Evolutionary conservation across 2,329 filamentous ascomycete species (phyloP), one percentile per base, ranked within the genome.

Genomic region (Huntiella decipiens): DNA sequence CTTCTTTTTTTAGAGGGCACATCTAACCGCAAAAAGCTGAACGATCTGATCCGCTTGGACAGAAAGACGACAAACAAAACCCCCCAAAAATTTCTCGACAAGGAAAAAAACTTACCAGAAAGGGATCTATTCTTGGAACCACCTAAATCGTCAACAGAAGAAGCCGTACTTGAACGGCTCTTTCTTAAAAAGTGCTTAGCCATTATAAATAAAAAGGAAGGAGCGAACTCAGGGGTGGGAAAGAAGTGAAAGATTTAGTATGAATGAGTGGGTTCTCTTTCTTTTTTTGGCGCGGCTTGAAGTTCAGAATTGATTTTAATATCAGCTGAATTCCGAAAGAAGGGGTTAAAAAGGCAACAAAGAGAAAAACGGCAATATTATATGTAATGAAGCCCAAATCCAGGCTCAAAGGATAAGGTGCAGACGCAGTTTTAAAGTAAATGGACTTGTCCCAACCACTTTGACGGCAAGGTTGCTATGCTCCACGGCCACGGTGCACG

Each of bases 141-240:
- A 19, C 33, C 35, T 13, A 47, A 19, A 35, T 44, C n/a, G 16
- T 44, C 35, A 28, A 5, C 16, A 43, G 42, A 39, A 32, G 41
- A 50, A 13, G 39, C 44, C 17, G 48, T 46, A 15, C 44, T 41
- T 19, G 48, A 38, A 31, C 48, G 44, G 32, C 33, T 50, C 44
- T 50, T 50, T 34, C 45, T 44, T 19, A 50, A 42, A 40, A 50
- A 46, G 17, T 44, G 48, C 17, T 47, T 50, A 5, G 39, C 40
- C 48, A 50, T 50, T 46, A 13, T 46, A 15, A 36, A 31, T 37
- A 47, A 44, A 22, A 22, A 40, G 36, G 34, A 36, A 34, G 12
- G 28, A 38, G 40, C 28, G 34, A 42, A 46, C n/a, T 36, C 41
- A 32, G 28, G 38, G 38, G 41, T 28, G 43, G 36, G 19, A 50